Percentiles rank a stretch among this genome's conserved stretches.
phyloP scores from a whole-genome alignment of 2,329 filamentous ascomycete species.

The Botryotinia calthae region DNA sequence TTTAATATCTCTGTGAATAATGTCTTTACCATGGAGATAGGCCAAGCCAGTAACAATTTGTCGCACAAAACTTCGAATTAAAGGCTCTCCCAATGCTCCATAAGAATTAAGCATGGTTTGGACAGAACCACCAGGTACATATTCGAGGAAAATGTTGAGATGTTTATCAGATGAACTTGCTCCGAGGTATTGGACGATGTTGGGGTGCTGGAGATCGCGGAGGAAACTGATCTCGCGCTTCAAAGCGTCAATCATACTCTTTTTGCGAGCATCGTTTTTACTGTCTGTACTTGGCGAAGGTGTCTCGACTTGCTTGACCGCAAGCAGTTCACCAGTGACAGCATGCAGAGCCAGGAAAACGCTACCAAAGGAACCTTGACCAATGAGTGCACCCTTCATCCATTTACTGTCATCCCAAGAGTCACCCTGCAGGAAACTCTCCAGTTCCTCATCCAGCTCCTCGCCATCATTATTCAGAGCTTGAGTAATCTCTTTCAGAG shows the following conservation, averaged over 20 bases:
- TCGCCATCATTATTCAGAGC: conserved; percentile 88
- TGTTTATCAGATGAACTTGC: conserved; percentile 88
- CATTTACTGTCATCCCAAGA: conserved; percentile 97
- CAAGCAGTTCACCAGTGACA: conserved; percentile 94
- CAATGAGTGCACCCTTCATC: conserved; percentile 98
- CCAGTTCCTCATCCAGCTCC: conserved; percentile 83
- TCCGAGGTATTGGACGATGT: conserved; percentile 97
- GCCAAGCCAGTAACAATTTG: conserved; percentile 91
- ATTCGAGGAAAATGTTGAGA: conserved; percentile 99
- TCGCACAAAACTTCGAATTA: conserved; percentile 93
- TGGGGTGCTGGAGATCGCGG: conserved; percentile 89
- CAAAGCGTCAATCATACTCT: conserved; percentile 95
- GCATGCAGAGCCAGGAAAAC: conserved; percentile 95
- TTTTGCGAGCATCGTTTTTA: conserved; percentile 85
- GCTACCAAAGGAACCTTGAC: conserved; percentile 92
- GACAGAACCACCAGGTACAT: conserved; percentile 94
- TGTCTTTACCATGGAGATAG: conserved; percentile 90
- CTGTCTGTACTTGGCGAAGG: conserved; percentile 75
- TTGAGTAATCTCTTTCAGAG: conserved; percentile 79
- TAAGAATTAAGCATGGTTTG: conserved; percentile 99
- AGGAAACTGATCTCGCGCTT: conserved; percentile 95
- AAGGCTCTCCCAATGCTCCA: conserved; percentile 85
- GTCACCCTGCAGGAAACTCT: conserved; percentile 86
- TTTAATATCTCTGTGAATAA: conserved; percentile 99
- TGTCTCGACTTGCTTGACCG: conserved; percentile 96